Percentiles rank a stretch among this genome's conserved stretches.
Evolutionary conservation across 805 yeast species (phyloP).

Genomic region (Candida krabiensis): DNA sequence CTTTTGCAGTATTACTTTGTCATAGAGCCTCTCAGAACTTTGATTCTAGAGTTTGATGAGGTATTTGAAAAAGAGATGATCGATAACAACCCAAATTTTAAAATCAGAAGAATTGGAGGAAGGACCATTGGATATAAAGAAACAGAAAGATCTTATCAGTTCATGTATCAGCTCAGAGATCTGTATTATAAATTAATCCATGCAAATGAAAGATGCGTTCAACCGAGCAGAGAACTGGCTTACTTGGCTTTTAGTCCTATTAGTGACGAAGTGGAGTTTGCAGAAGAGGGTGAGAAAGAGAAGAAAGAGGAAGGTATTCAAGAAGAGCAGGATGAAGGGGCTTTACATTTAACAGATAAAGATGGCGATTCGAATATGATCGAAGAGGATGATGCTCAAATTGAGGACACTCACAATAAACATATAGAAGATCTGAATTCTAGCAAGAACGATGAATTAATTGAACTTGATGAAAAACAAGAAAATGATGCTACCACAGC

Average conservation of each 20-base stretch:
- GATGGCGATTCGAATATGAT: slow-evolving; percentile 2
- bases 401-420: not conserved
- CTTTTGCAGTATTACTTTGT: slow-evolving; percentile 87
- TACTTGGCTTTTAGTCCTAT: slow-evolving; percentile 82
- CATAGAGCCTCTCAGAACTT: slow-evolving; percentile 74
- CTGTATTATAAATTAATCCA: slow-evolving; percentile 71
- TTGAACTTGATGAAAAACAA: slow-evolving; percentile 1
- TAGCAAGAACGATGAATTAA: not conserved
- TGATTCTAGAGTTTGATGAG: slow-evolving; percentile 56
- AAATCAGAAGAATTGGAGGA: slow-evolving; percentile 79
- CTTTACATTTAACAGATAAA: not conserved
- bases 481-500: not conserved
- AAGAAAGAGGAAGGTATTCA: not conserved
- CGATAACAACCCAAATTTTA: slow-evolving; percentile 32
- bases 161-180: slow-evolving; percentile 68
- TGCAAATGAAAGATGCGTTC: slow-evolving; percentile 61
- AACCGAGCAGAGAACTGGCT: slow-evolving; percentile 82
- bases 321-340: slow-evolving; percentile 4
- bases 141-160: slow-evolving; percentile 77
- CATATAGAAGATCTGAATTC: not conserved
- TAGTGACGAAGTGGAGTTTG: slow-evolving; percentile 63
- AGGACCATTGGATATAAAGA: slow-evolving; percentile 77
- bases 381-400: not conserved
- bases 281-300: slow-evolving; percentile 14
- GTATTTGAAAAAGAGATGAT: slow-evolving; percentile 27